Evolutionary conservation across 192 early-diverging fungal species (phyloP), one percentile per base, ranked within the genome.

Genomic region (Physocladia obscura): DNA sequence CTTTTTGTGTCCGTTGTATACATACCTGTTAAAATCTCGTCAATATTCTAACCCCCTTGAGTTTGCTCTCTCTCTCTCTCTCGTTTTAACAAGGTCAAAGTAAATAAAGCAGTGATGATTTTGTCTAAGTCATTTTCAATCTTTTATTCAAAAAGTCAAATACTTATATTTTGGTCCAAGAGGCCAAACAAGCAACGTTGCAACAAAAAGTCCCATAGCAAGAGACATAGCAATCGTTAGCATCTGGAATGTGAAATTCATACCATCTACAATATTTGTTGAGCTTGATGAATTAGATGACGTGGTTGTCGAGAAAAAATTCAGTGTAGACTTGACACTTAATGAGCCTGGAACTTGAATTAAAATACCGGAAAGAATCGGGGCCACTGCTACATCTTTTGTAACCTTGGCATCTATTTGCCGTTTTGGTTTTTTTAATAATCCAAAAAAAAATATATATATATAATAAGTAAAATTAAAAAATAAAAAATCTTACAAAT

Each of bases 271-370:
- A 3, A 21, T 35, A 4, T 30, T 26, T 17, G 47, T 13, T 3
- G 63, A 22, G 24, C 24, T 34, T 17, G 54, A 35, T 49, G 58
- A 65, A 15, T 30, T 31, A 3, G 30, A 13, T 1, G 19, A 29
- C 29, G 24, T 17, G 5, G 27, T 35, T 6, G 62, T 24, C 3
- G 13, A 80, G 37, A 92, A 82, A 39, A 92, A 82, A 0, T 84
- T 79, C 50, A 92, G 71, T n/a, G 83, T 83, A 3, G 76, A 79
- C 39, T 82, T 74, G 21, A 94, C 85, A 37, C 91, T 91, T 21
- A 94, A 74, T 67, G 85, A 87, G 38, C 93, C 93, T 2, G 93
- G 94, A 0, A 93, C 92, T 70, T 94, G 78, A 40, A 95, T 76
- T 44, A 92, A 75, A 5, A 95, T 90, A n/a, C 92, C 93, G 57